phyloP scores from a whole-genome alignment of 1,139 yeast genomes.

The Taiozyma sp. region DNA sequence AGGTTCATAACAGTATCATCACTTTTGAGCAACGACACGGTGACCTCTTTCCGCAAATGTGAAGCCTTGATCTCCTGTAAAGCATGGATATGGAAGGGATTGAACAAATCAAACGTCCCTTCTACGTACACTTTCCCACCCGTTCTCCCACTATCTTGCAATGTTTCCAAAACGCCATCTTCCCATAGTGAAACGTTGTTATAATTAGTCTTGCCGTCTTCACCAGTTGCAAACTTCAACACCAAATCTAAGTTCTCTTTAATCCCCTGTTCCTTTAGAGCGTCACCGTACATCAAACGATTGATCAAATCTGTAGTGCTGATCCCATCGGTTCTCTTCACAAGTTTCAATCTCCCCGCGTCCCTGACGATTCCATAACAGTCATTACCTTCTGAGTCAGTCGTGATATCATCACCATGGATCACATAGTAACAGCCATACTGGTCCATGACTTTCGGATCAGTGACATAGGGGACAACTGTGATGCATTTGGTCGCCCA shows the following conservation, averaged over 20 bases:
- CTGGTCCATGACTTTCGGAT: slow-evolving; percentile 70
- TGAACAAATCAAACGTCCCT: slow-evolving; percentile 90
- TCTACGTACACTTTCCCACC: slow-evolving; percentile 49
- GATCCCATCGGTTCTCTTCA: slow-evolving; percentile 89
- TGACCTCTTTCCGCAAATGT: slow-evolving; percentile 34
- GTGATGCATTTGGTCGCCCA: slow-evolving; percentile 78
- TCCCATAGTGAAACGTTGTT: slow-evolving; percentile 45
- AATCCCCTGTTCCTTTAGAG: slow-evolving; percentile 39
- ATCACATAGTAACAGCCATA: slow-evolving; percentile 83
- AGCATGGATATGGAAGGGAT: slow-evolving; percentile 86
- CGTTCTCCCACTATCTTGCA: slow-evolving; percentile 24
- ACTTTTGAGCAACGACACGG: slow-evolving; percentile 74
- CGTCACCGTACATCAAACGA: slow-evolving; percentile 62
- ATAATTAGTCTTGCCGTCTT: slow-evolving; percentile 56
- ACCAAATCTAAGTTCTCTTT: slow-evolving; percentile 35
- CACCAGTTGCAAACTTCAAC: slow-evolving; percentile 57
- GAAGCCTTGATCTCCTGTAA: slow-evolving; percentile 28
- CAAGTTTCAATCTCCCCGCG: slow-evolving; percentile 80
- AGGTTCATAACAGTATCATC: slow-evolving; percentile 88
- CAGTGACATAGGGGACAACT: slow-evolving; percentile 94
- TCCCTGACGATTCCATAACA: slow-evolving; percentile 84
- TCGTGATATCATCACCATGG: slow-evolving; percentile 96
- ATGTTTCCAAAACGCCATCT: slow-evolving; percentile 13
- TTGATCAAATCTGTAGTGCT: slow-evolving; percentile 94
- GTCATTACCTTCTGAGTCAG: slow-evolving; percentile 93